Evolutionary conservation across 192 early-diverging fungal species (phyloP).

Genomic region (Podila verticillata): DNA sequence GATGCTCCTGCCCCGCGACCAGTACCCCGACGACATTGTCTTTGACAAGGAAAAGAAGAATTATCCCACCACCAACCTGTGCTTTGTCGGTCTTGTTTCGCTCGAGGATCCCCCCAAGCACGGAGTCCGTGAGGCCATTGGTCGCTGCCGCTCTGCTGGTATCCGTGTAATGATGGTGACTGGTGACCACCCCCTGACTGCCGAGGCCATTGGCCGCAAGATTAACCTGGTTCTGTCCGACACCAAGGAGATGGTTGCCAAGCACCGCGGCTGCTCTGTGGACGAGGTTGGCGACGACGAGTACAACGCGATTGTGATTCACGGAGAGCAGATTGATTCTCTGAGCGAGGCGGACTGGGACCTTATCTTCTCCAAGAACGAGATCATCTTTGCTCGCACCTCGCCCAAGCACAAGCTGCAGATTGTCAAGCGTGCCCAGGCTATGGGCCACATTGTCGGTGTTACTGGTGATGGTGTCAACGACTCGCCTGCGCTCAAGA

Average conservation of each 20-base stretch:
- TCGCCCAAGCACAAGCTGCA: slow-evolving; percentile 97
- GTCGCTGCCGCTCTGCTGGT: slow-evolving; percentile 90
- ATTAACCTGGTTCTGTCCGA: slow-evolving; percentile 95
- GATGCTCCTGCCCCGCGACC: slow-evolving; percentile 68
- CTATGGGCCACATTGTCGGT: slow-evolving; percentile 94
- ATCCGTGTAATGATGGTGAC: slow-evolving; percentile 99
- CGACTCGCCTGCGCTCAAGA: slow-evolving; percentile 96
- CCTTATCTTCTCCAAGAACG: slow-evolving; percentile 90
- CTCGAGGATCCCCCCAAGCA: slow-evolving; percentile 98
- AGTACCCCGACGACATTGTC: slow-evolving; percentile 77
- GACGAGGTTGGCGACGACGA: slow-evolving; percentile 81
- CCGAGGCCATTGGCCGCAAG: slow-evolving; percentile 95
- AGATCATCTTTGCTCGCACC: slow-evolving; percentile 97
- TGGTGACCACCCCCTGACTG: slow-evolving; percentile 95
- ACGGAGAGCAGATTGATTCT: slow-evolving; percentile 87
- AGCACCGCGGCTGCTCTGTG: slow-evolving; percentile 66
- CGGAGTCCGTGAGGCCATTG: slow-evolving; percentile 98
- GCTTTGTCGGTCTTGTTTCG: slow-evolving; percentile 88
- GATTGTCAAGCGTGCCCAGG: slow-evolving; percentile 93
- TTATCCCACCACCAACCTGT: slow-evolving; percentile 72
- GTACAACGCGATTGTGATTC: slow-evolving; percentile 89
- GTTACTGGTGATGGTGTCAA: slow-evolving; percentile 98
- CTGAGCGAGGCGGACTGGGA: slow-evolving; percentile 92
- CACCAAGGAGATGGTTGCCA: slow-evolving; percentile 82
- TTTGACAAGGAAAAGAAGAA: slow-evolving; percentile 84